Evolutionary conservation across 768 basidiomycete genomes (phyloP), one percentile per base, ranked within the genome.

Genomic region (Tephrocybe sp.): DNA sequence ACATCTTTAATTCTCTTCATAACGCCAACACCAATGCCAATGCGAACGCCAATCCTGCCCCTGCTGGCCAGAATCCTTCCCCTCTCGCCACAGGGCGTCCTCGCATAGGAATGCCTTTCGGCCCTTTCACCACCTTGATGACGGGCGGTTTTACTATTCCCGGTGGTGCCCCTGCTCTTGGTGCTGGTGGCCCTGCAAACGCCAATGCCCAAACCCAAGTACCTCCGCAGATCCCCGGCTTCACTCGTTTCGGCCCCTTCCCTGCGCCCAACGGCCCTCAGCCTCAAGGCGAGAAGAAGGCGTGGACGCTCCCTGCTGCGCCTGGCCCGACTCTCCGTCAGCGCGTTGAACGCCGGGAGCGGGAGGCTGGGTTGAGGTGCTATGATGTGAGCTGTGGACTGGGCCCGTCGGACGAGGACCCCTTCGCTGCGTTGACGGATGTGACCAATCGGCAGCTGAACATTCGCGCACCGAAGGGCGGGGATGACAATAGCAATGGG

Each of bases 341-440:
- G 64, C 79, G 83, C 5, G 73, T 92, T 15, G 90, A 92, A 65
- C 76, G 78, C 52, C 75, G 80, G 49, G 90, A 91, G 65, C 78
- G 84, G 18, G 86, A 88, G 62, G 76, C 79, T 18, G 89, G 87
- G 0, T 61, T 89, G 58, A 74, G 90, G 43, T 92, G 90, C 63
- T 80, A 72, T 33, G 89, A 90, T 59, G 68, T 83, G 24, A 83
- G 81, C 53, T 92, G 90, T 65, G 87, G 86, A 2, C 63, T 90
- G 24, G 90, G 88, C 0, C 87, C 87, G 6, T 83, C 80, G 12
- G 87, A 89, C 50, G 87, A 88, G 14, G 85, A 88, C 37, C 86
- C 86, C 12, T 68, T 67, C 38, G 66, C 75, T 5, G 64, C 62
- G 44, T 45, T 65, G 15, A 59, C 62, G 0, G 65, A 60, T 8